Evolutionary conservation across 2,329 filamentous ascomycete species (phyloP), one percentile per base, ranked within the genome.

Genomic region (Nothopassalora personata): DNA sequence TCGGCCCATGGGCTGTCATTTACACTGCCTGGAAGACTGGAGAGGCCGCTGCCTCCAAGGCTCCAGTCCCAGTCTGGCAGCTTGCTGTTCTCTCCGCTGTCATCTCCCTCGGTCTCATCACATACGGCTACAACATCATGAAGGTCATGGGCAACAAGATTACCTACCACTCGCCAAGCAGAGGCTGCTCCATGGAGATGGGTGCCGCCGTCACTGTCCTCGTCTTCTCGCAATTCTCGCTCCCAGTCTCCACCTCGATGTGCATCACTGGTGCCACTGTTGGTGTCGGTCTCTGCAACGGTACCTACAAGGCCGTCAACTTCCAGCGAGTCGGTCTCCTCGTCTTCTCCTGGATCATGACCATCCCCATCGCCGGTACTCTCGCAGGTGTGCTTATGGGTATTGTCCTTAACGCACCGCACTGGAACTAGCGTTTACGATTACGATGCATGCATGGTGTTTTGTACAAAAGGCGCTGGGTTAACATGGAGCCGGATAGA

Each of bases 31-130:
- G 83, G 82, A 66, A 74, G 33, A 78, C 75, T 0, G 82, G 80
- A 1, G 68, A 66, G 0, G 65, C 68, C 11, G 70, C 84, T 1
- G 77, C 77, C 1, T 74, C 84, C 64, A 89, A 89, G 75, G 82
- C 85, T 3, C 73, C 81, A 0, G 88, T 92, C 0, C 86, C 86
- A 3, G 70, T 88, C 49, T 93, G 89, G 89, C 88, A 91, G 74
- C 81, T 92, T 56, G 89, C 86, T 53, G 86, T 91, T 18, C 77
- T 89, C 11, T 81, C 80, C 69, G 72, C 73, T 4, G 76, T 73
- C 60, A 81, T 85, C 47, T 79, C 79, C 51, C 69, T 84, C 49
- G 83, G 83, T 60, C 77, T 85, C 59, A 83, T 81, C 78, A 84
- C 82, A 30, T 86, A 85, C 63, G 83, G 83, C 1, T 86, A 86